Base-by-base conservation (phyloP, 2,329 filamentous ascomycete species). In the Ophiostoma ips region DNA sequence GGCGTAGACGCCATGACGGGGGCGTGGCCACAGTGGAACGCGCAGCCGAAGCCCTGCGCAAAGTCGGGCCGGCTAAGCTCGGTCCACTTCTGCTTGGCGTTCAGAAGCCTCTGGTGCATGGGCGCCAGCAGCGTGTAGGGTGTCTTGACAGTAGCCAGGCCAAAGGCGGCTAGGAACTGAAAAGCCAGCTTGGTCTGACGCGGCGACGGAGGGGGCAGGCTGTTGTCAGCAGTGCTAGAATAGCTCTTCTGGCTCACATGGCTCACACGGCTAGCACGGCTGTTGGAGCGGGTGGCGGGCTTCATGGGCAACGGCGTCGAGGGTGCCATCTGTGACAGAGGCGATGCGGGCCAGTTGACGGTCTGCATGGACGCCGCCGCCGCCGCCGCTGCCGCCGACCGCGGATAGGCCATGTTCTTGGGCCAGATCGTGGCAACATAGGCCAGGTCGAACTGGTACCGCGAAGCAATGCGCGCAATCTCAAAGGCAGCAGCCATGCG, bases 371-470 rank as follows among this genome's bases (percentile, higher is more conserved):
- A 18, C 2, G 28, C 13, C 5, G 48, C 41, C 13, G 46, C 37
- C 11, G 46, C 31, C 10, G 44, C 11, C 2, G 54, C 15, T 2
- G 50, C 28, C 19, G 34, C 36, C 16, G 43, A 40, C 49, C 37
- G 19, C 24, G 41, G 16, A 49, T 50, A n/a, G 38, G 34, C 34
- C 54, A 60, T 58, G 35, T 59, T 55, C 35, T 59, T 66, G 3
- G 76, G 75, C 75, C 76, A 78, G 13, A 79, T 62, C 54, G 74
- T 77, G 54, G 78, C 70, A 30, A 79, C 69, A 55, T 79, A 80
- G 12, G 79, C 67, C 21, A 79, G 64, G 55, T 77, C 73, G 48
- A 80, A 77, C 49, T 74, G 67, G 59, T 77, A 77, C 49, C 71
- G 69, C 4, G 65, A 68, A 5, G 76, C 76, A 36, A 80, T 75